These are phyloP conservation scores for Panicum miliaceum DNA, from an alignment of 176 grass and related monocot genomes.

Conservation along the genomic window DNA sequence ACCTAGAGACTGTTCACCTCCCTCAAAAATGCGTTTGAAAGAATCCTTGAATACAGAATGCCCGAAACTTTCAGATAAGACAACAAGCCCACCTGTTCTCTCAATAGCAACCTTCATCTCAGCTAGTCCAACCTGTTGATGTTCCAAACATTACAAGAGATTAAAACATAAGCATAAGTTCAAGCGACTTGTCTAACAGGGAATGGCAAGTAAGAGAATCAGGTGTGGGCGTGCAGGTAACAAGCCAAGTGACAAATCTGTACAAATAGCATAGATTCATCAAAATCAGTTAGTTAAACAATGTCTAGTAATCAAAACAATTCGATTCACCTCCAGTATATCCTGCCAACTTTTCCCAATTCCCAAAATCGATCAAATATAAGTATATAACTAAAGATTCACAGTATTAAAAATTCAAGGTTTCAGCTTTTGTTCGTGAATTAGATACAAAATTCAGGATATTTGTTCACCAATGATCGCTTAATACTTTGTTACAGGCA, in stretches of 20 bases:
- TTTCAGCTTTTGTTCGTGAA: background rate
- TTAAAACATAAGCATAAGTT: background rate
- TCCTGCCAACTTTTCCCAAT: slow-evolving; percentile 5
- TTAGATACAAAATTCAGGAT: background rate
- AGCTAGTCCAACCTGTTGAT: slow-evolving; percentile 77
- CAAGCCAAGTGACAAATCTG: background rate
- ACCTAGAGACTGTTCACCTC: slow-evolving; percentile 77
- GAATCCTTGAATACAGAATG: slow-evolving; percentile 97
- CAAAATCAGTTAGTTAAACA: background rate
- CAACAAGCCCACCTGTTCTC: slow-evolving; percentile 97
- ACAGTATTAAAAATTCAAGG: background rate
- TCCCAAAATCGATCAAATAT: background rate
- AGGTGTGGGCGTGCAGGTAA: background rate
- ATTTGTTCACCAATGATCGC: background rate
- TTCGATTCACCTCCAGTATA: background rate
- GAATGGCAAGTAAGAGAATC: background rate
- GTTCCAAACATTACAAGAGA: slow-evolving; percentile 32
- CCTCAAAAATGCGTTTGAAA: slow-evolving; percentile 93
- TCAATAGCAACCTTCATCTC: slow-evolving; percentile 99
- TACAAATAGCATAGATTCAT: background rate
- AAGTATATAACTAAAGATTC: slow-evolving; percentile 37
- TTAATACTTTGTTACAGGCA: slow-evolving; percentile 1
- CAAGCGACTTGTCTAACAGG: background rate
- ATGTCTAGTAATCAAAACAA: background rate
- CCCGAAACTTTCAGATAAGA: slow-evolving; percentile 98